A percentile compares a stretch with the other conserved stretches of the same genome.
These are phyloP conservation scores for Paraglomus brasilianum DNA, from an alignment of 192 early-diverging fungal species.

Conservation along the genomic window DNA sequence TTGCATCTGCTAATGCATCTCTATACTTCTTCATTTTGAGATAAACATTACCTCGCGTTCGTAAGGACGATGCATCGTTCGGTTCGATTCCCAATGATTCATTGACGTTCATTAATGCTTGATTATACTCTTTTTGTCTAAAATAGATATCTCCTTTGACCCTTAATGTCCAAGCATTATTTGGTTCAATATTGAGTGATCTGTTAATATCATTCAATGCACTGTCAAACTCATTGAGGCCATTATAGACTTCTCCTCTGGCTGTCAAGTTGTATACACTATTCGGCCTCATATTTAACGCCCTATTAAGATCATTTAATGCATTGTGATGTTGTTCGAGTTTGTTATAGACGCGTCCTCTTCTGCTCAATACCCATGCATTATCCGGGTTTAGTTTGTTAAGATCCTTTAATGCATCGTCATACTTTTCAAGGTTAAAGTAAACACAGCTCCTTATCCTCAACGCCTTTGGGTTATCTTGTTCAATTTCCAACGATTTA, in stretches of 20 bases:
- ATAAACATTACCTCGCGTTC: neutral
- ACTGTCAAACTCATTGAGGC: neutral
- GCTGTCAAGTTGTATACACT: neutral
- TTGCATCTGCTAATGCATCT: conserved; percentile 5
- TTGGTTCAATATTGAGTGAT: neutral
- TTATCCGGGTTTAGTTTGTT: neutral
- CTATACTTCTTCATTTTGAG: neutral
- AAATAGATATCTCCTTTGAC: neutral
- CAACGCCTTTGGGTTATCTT: neutral
- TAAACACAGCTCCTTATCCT: conserved; percentile 3
- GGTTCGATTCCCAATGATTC: neutral
- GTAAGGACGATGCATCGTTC: conserved; percentile 1
- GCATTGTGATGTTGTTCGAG: neutral
- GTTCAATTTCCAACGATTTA: conserved; percentile 12
- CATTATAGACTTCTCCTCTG: conserved; percentile 1
- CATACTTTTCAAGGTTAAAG: neutral
- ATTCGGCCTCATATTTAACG: neutral
- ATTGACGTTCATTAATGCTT: neutral
- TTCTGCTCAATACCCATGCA: neutral
- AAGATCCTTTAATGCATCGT: neutral
- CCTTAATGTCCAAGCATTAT: neutral
- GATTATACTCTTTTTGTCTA: neutral
- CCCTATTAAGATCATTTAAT: neutral
- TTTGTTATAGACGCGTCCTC: neutral
- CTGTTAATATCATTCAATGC: neutral